A percentile compares a stretch with the other conserved stretches of the same genome.
These are phyloP conservation scores for Fonsecaea multimorphosa DNA, from an alignment of 2,329 filamentous ascomycete genomes.

Conservation along the genomic window DNA sequence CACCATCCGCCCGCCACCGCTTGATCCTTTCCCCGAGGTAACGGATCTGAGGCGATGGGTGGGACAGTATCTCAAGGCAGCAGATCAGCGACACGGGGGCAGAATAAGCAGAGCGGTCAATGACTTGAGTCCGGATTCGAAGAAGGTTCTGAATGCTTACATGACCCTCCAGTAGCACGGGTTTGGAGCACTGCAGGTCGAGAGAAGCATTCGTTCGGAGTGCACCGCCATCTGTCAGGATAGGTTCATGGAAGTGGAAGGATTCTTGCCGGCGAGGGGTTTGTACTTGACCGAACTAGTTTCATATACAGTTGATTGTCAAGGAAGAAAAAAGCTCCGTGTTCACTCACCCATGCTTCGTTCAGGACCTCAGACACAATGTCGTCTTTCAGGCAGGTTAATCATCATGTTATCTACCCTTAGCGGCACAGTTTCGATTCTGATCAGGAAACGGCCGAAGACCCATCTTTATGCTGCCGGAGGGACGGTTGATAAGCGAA, in stretches of 20 bases:
- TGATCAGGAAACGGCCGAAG: neutral
- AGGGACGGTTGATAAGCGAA: neutral
- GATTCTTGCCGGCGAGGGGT: neutral
- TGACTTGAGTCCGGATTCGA: constrained; percentile 68
- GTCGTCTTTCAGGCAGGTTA: neutral
- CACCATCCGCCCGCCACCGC: constrained; percentile 76
- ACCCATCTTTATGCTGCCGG: neutral
- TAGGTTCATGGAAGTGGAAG: neutral
- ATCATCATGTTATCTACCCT: neutral
- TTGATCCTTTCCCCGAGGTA: constrained; percentile 86
- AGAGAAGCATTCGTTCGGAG: neutral
- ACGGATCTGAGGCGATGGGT: constrained; percentile 84
- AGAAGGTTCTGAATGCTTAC: constrained; percentile 56
- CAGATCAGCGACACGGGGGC: constrained; percentile 75
- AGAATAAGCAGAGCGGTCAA: constrained; percentile 73
- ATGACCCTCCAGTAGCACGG: constrained; percentile 42
- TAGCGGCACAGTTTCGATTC: neutral
- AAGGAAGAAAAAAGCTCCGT: neutral
- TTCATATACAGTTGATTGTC: neutral
- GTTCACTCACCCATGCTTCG: neutral
- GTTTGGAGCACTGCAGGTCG: neutral
- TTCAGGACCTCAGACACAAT: neutral
- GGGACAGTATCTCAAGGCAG: constrained; percentile 75
- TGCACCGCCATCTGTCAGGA: neutral
- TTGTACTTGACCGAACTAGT: neutral